Conservation (phyloP, 2,329 filamentous ascomycete species). For the Zasmidium cellare region DNA sequence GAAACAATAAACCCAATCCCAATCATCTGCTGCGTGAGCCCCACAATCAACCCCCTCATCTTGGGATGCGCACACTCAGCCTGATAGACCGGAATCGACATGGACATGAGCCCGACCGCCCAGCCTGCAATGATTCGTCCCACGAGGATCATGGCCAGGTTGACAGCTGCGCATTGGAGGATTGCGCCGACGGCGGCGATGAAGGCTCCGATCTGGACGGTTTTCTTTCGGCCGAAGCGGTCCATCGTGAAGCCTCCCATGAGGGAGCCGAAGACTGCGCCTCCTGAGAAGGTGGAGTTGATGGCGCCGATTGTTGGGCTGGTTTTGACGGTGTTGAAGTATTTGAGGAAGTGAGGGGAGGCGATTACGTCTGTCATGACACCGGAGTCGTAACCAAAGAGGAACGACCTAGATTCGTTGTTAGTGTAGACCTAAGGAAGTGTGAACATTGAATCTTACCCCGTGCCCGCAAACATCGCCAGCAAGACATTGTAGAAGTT, state of each 20-base stretch:
- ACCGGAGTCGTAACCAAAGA: conserved; percentile 51
- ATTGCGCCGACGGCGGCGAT: conserved; percentile 60
- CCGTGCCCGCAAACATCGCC: conserved; percentile 30
- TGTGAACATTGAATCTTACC: conserved; percentile 16
- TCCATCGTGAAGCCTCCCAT: conserved; percentile 61
- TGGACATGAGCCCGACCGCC: conserved; percentile 59
- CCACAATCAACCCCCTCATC: conserved; percentile 59
- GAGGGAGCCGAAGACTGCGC: conserved; percentile 57
- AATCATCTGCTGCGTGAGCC: conserved; percentile 58
- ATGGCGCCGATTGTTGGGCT: conserved; percentile 61
- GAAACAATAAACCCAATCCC: conserved; percentile 59
- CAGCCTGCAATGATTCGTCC: conserved; percentile 62
- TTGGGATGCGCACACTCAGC: conserved; percentile 61
- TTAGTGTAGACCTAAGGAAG: conserved; percentile 8
- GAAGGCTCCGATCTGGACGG: conserved; percentile 60
- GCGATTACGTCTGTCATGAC: conserved; percentile 55
- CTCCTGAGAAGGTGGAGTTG: conserved; percentile 63
- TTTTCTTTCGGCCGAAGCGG: conserved; percentile 58
- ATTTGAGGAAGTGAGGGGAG: conserved; percentile 57
- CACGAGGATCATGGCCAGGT: conserved; percentile 57
- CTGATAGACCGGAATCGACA: conserved; percentile 64
- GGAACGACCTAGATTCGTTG: conserved; percentile 32
- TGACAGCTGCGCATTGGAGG: conserved; percentile 59
- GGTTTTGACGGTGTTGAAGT: conserved; percentile 55
- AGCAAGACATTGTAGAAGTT: conserved; percentile 30